Base-by-base conservation (phyloP, 2,329 filamentous ascomycete genomes). In the Ceratocystis diversiconidia region DNA sequence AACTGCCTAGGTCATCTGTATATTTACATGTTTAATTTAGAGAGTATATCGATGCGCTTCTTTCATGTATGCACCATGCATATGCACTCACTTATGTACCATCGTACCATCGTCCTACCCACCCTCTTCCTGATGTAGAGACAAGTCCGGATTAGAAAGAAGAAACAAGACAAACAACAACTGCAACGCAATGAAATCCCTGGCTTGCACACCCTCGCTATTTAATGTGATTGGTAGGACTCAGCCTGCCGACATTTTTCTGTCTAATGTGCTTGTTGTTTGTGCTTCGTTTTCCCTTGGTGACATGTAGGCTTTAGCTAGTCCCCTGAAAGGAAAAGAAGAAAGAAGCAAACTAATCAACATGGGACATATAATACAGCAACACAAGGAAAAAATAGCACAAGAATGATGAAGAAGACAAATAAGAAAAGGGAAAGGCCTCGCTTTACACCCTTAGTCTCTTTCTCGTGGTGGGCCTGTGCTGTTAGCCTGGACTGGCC, bases 31-130 rank as follows among this genome's bases (percentile, higher is more conserved):
- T 4, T 15, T 5, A 4, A 25, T 15, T 28, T 10, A 5, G 25
- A 15, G 15, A 25, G 48, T n/a, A 52, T 28, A 28, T 52, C 22
- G 48, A 28, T 25, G 15, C 6, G 3, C 10, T 52, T 10, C 48
- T 12, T 52, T 1, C 48, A 52, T 19, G 12, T 25, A 22, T 28
- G 22, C 48, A 50, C 19, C 57, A 52, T 57, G 60, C 22, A 62
- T 46, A 67, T 46, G 60, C 59, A 61, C 32, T 41, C 60, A 25
- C 12, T 62, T 15, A 60, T 62, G 36, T 44, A 19, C 61, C 46
- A 50, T 30, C 55, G 32, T 43, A 41, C 36, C 8, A 48, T 28
- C 22, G 48, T 52, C 48, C 48, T 25, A 52, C 48, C 10, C 19
- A 52, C 5, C 6, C 48, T 25, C n/a, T 25, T 10, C 48, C 48